phyloP scores from a whole-genome alignment of 257 asterid genomes.

The Capsicum pubescens region DNA sequence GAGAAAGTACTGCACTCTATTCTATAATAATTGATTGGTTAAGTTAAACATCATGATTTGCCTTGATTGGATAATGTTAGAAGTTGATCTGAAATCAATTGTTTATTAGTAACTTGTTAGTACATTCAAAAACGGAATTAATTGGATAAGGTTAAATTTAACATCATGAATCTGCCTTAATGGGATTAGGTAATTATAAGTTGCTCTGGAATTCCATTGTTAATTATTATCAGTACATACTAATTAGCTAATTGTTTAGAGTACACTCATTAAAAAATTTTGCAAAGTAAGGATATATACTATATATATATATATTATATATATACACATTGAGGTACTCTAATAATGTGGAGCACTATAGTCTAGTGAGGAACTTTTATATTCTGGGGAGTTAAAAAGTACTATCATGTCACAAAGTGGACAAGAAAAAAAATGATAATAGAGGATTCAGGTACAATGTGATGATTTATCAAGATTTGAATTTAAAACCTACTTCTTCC shows the following conservation, averaged over 20 bases:
- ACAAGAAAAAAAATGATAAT: not conserved
- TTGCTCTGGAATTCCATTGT: not conserved
- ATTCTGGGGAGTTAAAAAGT: not conserved
- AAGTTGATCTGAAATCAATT: not conserved
- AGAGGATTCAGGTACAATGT: not conserved
- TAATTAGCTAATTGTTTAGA: not conserved
- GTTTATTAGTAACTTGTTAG: not conserved
- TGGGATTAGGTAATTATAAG: conserved; percentile 20
- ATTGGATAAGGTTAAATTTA: not conserved
- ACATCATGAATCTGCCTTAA: not conserved
- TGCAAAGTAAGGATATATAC: not conserved
- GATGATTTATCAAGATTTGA: not conserved
- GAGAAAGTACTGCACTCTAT: not conserved
- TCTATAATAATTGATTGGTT: not conserved
- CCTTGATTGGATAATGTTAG: conserved; percentile 16
- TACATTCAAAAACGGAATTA: not conserved
- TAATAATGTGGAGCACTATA: not conserved
- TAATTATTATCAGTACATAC: not conserved
- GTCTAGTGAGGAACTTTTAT: not conserved
- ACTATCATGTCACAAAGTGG: not conserved
- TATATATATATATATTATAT: no score
- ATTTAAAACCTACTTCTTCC: not conserved
- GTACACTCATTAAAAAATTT: not conserved
- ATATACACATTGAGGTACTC: no score
- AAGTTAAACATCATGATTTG: conserved; percentile 5